These are phyloP conservation scores for Pyricularia grisea DNA, from an alignment of 2,329 filamentous ascomycete species.

Conservation along the genomic window DNA sequence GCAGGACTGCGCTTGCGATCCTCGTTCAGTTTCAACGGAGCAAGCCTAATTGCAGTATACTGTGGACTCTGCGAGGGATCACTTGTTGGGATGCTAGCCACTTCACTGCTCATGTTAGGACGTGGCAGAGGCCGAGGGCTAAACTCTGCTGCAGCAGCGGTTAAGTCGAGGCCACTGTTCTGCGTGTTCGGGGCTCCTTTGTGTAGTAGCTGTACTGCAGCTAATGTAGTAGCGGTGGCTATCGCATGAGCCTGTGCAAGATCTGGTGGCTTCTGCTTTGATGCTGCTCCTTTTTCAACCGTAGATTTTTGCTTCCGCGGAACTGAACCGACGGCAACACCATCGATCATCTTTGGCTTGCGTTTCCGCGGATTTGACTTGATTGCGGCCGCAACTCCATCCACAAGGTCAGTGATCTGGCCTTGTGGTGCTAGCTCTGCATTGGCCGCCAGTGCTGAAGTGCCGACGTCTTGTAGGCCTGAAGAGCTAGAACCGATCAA, in stretches of 20 bases:
- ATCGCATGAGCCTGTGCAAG: neutral
- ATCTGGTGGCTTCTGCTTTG: neutral
- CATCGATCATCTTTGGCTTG: conserved; percentile 36
- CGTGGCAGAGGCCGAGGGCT: neutral
- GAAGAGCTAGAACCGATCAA: neutral
- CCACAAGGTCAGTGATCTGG: neutral
- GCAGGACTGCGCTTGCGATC: neutral
- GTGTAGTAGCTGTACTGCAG: neutral
- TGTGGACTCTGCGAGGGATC: neutral
- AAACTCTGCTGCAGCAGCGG: neutral
- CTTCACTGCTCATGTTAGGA: neutral
- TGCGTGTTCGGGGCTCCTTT: neutral
- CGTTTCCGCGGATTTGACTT: conserved; percentile 37
- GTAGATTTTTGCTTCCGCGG: neutral
- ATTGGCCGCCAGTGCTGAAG: neutral
- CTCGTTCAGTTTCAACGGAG: neutral
- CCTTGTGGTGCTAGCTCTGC: neutral
- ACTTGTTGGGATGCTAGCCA: neutral
- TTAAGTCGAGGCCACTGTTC: neutral
- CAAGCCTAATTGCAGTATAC: neutral
- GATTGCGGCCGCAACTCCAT: conserved; percentile 33
- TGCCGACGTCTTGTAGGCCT: neutral
- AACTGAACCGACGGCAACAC: conserved; percentile 16
- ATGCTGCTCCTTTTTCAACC: neutral
- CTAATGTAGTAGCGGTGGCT: neutral